A percentile compares a stretch with the other conserved stretches of the same genome.
Conservation (phyloP, 345 rosid species). For the Cardiospermum halicacabum region DNA sequence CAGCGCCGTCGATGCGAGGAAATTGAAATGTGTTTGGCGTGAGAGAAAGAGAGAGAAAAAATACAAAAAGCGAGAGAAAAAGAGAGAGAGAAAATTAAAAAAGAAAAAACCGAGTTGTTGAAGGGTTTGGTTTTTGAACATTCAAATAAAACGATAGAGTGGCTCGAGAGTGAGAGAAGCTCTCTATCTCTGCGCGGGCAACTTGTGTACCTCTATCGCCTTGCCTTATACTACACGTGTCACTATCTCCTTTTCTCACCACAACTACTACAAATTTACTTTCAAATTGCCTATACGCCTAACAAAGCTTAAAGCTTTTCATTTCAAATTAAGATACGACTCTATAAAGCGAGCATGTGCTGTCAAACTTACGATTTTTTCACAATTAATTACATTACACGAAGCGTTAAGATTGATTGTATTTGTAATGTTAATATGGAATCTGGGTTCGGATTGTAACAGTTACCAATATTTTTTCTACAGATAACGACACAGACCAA, state of each 20-base stretch:
- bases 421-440: too few relatives aligned
- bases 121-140: conserved; percentile 41
- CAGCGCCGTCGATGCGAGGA: not conserved
- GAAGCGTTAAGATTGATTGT: too few relatives aligned
- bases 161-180: conserved; percentile 8
- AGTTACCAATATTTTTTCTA: not conserved
- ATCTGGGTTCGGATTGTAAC: conserved; percentile 7
- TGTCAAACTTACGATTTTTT: not conserved
- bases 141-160: conserved; percentile 47
- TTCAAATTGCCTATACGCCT: not conserved
- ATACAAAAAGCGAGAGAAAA: conserved; percentile 2
- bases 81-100: conserved; percentile 3
- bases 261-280: too few relatives aligned
- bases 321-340: not conserved
- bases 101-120: conserved; percentile 5
- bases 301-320: not conserved
- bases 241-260: not conserved
- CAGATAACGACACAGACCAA: conserved; percentile 8
- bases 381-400: too few relatives aligned
- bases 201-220: conserved; percentile 10
- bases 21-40: not conserved
- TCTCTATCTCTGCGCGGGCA: conserved; percentile 27
- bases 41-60: conserved; percentile 3
- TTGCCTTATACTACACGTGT: conserved; percentile 13
- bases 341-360: not conserved